Evolutionary conservation across 2,329 filamentous ascomycete genomes (phyloP), one percentile per base, ranked within the genome.

Genomic region (Orbilia blumenaviensis): DNA sequence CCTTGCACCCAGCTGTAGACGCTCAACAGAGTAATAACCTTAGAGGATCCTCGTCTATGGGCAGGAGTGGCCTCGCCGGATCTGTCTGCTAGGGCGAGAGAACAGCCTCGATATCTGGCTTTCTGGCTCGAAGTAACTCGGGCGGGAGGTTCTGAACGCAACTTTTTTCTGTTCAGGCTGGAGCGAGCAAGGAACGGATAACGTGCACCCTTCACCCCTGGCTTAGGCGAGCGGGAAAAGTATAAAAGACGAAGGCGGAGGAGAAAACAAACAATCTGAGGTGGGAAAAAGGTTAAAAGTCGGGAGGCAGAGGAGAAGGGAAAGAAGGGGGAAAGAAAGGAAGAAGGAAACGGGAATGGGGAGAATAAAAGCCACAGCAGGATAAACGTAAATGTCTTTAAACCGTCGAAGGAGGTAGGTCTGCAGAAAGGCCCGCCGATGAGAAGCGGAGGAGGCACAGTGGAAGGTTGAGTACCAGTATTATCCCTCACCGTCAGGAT

Each of bases 401-500:
- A 66, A 69, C 64, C 36, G 36, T 68, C 72, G 50, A 76, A 67
- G 64, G 69, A 66, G 64, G 72, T 76, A 60, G 60, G 36, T 56
- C 46, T 25, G 66, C 63, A 52, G 46, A 74, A 66, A 60, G 54
- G 23, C 54, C 54, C 71, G 58, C 64, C 72, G 64, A 76, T 48
- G 72, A 66, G 58, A 66, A 69, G 64, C 64, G 64, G 72, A 69
- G 58, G 64, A 69, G 72, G 72, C 72, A 76, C 72, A 68, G 64
- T 62, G 60, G 60, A 68, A 68, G 64, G 71, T 75, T 75, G 71
- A 69, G 44, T 38, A 38, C 32, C 9, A 66, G 46, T 61, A 76
- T 76, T 76, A 76, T 76, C 72, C 72, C 72, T 76, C 72, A 76
- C 71, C 54, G 44, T 63, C 67, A 76, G 72, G 64, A 69, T 66